These are phyloP conservation scores for Mortierella sp. DNA, from an alignment of 371 early-diverging fungal species.

Conservation along the genomic window DNA sequence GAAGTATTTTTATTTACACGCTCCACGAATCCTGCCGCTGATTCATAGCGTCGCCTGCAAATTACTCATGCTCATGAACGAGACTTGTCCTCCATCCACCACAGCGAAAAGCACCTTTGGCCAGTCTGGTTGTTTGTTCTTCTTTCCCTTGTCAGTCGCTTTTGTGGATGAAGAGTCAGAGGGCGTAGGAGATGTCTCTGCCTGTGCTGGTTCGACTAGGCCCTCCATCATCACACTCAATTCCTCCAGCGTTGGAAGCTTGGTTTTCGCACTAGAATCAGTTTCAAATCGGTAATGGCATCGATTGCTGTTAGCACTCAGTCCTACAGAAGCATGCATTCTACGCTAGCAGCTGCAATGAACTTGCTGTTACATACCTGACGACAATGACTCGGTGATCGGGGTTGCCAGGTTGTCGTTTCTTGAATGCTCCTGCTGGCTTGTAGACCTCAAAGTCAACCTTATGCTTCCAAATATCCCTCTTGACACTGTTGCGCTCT, in stretches of 20 bases:
- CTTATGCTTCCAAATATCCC: background rate
- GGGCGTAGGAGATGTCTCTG: background rate
- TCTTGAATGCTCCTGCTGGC: constrained; percentile 65
- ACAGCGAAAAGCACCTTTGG: constrained; percentile 49
- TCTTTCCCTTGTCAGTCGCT: constrained; percentile 24
- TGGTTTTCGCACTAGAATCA: background rate
- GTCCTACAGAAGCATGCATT: too few species aligned
- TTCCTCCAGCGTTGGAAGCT: constrained; percentile 19
- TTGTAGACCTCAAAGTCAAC: constrained; percentile 69
- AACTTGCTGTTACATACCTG: constrained; percentile 31
- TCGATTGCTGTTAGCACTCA: background rate
- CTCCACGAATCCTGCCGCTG: too few species aligned
- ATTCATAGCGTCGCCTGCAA: constrained; percentile 7
- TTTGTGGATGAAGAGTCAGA: background rate
- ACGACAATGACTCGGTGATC: constrained; percentile 62
- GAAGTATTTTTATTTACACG: too few species aligned
- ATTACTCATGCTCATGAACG: constrained; percentile 37
- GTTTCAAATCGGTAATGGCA: background rate
- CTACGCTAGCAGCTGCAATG: background rate
- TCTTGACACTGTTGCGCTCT: background rate
- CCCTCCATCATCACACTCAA: constrained; percentile 19
- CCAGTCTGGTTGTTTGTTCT: constrained; percentile 23
- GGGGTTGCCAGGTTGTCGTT: constrained; percentile 64
- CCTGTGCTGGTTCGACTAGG: constrained; percentile 21
- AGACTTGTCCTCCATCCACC: constrained; percentile 49